Base-by-base conservation (phyloP, 176 grass and related monocot genomes). In the Paspalum notatum region DNA sequence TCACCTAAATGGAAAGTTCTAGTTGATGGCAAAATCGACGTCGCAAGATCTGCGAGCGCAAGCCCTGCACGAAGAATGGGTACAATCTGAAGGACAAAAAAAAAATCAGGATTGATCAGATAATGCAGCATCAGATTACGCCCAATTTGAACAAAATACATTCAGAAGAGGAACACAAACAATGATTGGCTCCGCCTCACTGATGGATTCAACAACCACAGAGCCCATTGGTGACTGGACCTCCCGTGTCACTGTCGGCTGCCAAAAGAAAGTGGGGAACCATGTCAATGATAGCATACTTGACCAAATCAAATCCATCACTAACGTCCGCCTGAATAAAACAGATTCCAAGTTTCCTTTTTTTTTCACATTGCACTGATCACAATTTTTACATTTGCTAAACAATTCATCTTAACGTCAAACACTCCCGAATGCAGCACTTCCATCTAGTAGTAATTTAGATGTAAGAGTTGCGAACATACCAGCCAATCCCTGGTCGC, bases 61-160 rank as follows among this genome's bases (percentile, higher is more conserved):
- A 94, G 86, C 77, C 92, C 92, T 55, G 89, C 89, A 85, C 92
- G 83, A 67, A 94, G 75, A 86, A 91, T 91, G 18, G 92, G 92
- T 71, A 94, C 71, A 58, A 94, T 84, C 92, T 94, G 79, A 53
- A 51, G 44, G 4, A 76, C 11, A 12, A 67, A 32, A 40, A 9
- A 9, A 15, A 26, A 76, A 48, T 68, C 22, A 49, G 10, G 18
- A 46, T 38, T 4, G 20, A 40, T 44, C 12, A 68, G 54, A 68
- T 59, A 75, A 77, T 76, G 49, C 26, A 50, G 16, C 24, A 55
- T 11, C 12, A 41, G 12, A 32, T 32, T 16, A 55, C 32, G 38
- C 15, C 27, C 12, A 15, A 83, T 60, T 48, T 48, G 40, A 71
- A 21, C 25, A 40, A 32, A 67, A 74, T 26, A 75, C 17, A 22